phyloP scores from a whole-genome alignment of 2,329 filamentous ascomycete genomes.

The Cytospora mali region DNA sequence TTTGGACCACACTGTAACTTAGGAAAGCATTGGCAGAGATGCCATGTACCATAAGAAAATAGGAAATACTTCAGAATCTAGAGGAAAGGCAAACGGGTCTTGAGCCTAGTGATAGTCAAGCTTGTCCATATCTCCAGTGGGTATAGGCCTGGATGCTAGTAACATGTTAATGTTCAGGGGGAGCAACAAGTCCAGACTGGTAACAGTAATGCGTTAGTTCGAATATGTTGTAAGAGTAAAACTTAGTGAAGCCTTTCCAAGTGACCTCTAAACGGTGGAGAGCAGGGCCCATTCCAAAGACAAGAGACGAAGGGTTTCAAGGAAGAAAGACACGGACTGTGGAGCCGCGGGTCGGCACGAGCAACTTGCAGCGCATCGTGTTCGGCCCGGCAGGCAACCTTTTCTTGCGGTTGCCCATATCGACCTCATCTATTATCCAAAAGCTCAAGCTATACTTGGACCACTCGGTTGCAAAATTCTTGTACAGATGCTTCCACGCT shows the following conservation, averaged over 20 bases:
- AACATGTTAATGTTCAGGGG: no score
- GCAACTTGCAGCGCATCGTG: neutral
- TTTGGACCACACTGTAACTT: conserved; percentile 20
- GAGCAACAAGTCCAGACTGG: no score
- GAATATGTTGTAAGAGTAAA: no score
- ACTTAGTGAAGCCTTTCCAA: no score
- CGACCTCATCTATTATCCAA: neutral
- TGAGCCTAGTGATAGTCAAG: neutral
- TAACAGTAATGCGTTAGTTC: no score
- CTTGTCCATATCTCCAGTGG: neutral
- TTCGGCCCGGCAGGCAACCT: neutral
- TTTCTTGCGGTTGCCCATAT: neutral
- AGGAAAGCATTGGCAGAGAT: conserved; percentile 9
- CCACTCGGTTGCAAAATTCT: neutral
- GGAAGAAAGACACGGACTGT: no score
- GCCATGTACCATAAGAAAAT: neutral
- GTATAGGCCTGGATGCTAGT: no score
- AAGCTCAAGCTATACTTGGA: neutral
- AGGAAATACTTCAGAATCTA: neutral
- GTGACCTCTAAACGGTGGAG: no score
- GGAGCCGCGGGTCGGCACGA: neutral
- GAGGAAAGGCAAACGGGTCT: neutral
- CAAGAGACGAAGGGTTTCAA: no score
- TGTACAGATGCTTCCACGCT: conserved; percentile 2
- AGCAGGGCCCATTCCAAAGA: no score